Conservation (phyloP, 108 stramenopile species). For the Aurantiochytrium sp. region DNA sequence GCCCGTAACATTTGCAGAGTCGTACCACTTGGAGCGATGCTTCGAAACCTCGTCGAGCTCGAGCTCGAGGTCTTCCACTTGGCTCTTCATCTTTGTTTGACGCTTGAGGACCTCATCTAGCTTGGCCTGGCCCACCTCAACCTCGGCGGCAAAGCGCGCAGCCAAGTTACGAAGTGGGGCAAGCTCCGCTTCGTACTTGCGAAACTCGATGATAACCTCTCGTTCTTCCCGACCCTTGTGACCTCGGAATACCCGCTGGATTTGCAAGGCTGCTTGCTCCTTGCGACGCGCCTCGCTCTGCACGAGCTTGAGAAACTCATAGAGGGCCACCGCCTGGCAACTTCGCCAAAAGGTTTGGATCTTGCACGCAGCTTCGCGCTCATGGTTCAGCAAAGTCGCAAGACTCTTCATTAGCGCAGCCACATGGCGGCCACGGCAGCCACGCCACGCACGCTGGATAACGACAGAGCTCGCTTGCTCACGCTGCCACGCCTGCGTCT, state of each 20-base stretch:
- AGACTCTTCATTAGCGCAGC: neutral
- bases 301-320: neutral
- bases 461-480: neutral
- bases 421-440: neutral
- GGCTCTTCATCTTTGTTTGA: neutral
- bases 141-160: neutral
- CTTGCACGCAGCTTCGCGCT: neutral
- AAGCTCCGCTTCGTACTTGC: neutral
- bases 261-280: neutral
- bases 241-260: neutral
- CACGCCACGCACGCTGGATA: neutral
- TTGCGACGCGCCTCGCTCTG: neutral
- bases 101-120: neutral
- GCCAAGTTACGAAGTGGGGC: neutral
- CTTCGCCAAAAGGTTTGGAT: neutral
- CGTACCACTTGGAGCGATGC: slow-evolving; percentile 4
- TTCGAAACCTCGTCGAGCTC: slow-evolving; percentile 6
- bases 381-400: neutral
- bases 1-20: slow-evolving; percentile 5
- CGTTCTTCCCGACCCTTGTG: neutral
- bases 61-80: neutral
- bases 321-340: neutral
- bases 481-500: neutral
- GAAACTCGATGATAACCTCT: neutral
- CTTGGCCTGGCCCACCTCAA: neutral